Percentiles rank a stretch among this genome's conserved stretches.
Conservation (phyloP, 1,284 basidiomycete species). For the Crepidotus sp. region DNA sequence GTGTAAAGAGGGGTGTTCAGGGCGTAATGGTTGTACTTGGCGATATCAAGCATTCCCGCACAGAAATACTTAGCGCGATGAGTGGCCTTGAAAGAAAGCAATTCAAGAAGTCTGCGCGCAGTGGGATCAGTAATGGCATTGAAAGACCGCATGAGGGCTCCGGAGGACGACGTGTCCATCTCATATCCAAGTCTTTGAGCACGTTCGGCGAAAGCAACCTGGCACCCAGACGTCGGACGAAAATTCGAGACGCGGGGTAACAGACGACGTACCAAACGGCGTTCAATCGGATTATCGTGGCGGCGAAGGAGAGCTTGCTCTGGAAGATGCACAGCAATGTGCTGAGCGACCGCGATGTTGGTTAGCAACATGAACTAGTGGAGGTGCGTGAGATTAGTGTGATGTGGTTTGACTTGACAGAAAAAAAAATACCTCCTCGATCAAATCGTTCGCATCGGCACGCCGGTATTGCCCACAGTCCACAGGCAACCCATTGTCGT, state of each 20-base stretch:
- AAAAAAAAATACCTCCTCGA: conserved; percentile 69
- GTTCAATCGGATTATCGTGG: conserved; percentile 88
- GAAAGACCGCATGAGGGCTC: conserved; percentile 80
- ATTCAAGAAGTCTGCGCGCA: conserved; percentile 66
- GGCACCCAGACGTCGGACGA: conserved; percentile 7
- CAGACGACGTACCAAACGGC: conserved; percentile 58
- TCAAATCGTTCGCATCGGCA: conserved; percentile 70
- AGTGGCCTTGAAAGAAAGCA: conserved; percentile 84
- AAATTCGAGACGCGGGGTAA: background rate
- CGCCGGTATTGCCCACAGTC: conserved; percentile 67
- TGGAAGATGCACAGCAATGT: conserved; percentile 88
- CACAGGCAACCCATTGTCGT: conserved; percentile 73
- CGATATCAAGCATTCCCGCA: conserved; percentile 97
- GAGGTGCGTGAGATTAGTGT: conserved; percentile 6
- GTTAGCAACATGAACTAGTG: conserved; percentile 86
- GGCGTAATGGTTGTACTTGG: conserved; percentile 93
- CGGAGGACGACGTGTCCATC: conserved; percentile 75
- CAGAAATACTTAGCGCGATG: conserved; percentile 96
- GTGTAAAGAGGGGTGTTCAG: conserved; percentile 91
- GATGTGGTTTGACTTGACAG: background rate
- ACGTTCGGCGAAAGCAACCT: conserved; percentile 72
- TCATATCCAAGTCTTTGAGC: conserved; percentile 78
- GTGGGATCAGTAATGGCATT: conserved; percentile 63
- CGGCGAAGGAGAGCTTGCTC: conserved; percentile 92
- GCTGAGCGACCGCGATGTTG: conserved; percentile 86